Base-by-base conservation (phyloP, 2,329 filamentous ascomycete species). In the Fusarium albidum region DNA sequence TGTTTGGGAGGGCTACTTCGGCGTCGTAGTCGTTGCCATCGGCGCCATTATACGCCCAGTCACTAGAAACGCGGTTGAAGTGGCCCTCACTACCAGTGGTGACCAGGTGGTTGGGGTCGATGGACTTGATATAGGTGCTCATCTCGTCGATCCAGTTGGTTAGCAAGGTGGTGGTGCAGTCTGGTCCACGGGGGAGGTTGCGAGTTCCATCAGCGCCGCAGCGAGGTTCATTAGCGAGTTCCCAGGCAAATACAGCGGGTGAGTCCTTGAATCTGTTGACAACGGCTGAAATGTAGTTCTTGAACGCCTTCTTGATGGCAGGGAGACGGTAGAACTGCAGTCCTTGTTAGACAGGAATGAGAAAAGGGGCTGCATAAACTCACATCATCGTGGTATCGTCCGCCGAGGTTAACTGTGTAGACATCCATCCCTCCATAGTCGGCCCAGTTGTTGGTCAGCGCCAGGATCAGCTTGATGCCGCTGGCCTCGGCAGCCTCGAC, bases 231-330 rank as follows among this genome's bases (percentile, higher is more conserved):
- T 90, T 90, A 50, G 78, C 82, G 2, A 90, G 74, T 64, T 90
- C 86, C 87, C 87, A 90, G 0, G 85, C 84, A 59, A 89, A 83
- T 39, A 90, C 79, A 0, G 86, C 80, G 0, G 81, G 72, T 0
- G 83, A 87, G 55, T 77, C 73, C 38, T 75, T 80, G 72, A 88
- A 89, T 10, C 86, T 77, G 15, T 72, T 80, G 3, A 90, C 79
- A 7, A 90, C 77, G 1, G 76, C 74, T 41, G 80, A 74, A 65
- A 89, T 79, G 67, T 89, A 90, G 40, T 75, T 77, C 61, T 83
- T 82, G 66, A 74, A 84, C 1, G 78, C 79, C 4, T 74, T 69
- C 62, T 82, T 82, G 68, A 84, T 83, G 21, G 69, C 69, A 11
- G 79, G 79, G 0, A 79, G 61, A 12, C 71, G 73, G 57, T 83